Conservation (phyloP, 2,329 filamentous ascomycete species). For the Tolypocladium ophioglossoides region DNA sequence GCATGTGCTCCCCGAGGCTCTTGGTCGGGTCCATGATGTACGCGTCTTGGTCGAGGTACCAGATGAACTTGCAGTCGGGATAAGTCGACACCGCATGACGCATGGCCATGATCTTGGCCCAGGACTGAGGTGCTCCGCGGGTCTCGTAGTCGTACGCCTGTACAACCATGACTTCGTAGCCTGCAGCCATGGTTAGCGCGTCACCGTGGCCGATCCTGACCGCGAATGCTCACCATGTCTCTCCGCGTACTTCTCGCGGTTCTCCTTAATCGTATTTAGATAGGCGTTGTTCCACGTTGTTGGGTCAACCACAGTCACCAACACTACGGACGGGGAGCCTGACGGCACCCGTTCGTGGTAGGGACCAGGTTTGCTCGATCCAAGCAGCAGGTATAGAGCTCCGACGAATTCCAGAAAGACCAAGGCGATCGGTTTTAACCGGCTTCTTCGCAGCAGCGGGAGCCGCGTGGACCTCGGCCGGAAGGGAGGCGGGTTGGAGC, state of each 20-base stretch:
- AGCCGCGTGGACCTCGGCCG: constrained; percentile 46
- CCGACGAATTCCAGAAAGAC: constrained; percentile 42
- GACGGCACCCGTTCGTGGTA: constrained; percentile 30
- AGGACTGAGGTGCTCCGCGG: constrained; percentile 47
- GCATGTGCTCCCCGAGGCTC: constrained; percentile 60
- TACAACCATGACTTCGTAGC: constrained; percentile 78
- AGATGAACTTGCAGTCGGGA: constrained; percentile 70
- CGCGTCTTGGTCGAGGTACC: constrained; percentile 76
- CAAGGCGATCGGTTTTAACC: constrained; percentile 49
- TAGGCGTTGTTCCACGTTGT: constrained; percentile 54
- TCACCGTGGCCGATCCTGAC: not conserved
- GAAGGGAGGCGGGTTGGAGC: constrained; percentile 65
- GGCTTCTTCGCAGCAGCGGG: constrained; percentile 47
- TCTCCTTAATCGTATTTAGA: constrained; percentile 64
- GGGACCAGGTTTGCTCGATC: constrained; percentile 14
- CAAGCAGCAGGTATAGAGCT: constrained; percentile 50
- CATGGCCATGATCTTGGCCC: constrained; percentile 73
- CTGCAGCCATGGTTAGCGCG: constrained; percentile 31
- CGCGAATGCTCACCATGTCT: constrained; percentile 58
- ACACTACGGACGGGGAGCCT: constrained; percentile 55
- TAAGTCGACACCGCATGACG: constrained; percentile 78
- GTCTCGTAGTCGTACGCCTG: constrained; percentile 68
- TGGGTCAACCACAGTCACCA: constrained; percentile 78
- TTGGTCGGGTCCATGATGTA: constrained; percentile 78
- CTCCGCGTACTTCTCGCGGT: constrained; percentile 74